Percentiles rank a stretch among this genome's conserved stretches.
phyloP scores from a whole-genome alignment of 345 rosid species.

The Pistacia vera region DNA sequence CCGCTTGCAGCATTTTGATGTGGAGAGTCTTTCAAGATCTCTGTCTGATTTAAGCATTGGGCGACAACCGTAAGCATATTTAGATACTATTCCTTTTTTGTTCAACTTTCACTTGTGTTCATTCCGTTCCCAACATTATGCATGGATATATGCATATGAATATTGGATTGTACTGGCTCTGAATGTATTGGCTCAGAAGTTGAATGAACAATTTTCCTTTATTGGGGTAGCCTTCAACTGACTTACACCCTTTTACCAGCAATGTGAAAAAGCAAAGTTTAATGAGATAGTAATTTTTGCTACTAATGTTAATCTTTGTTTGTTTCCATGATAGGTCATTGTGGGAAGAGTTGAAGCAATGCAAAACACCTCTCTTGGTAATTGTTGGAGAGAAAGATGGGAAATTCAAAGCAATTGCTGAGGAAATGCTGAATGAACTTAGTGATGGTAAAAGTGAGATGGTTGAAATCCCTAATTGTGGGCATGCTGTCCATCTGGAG shows the following conservation, averaged over 20 bases:
- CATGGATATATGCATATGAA: not conserved
- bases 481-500: constrained; percentile 94
- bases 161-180: not conserved
- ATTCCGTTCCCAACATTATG: not conserved
- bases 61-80: constrained; percentile 75
- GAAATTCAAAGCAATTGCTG: constrained; percentile 70
- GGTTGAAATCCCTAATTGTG: constrained; percentile 59
- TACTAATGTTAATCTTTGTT: not conserved
- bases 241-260: not conserved
- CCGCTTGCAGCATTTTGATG: constrained; percentile 60
- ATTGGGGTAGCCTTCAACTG: not conserved
- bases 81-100: not conserved
- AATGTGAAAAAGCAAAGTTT: not conserved
- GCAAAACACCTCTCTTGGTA: constrained; percentile 54
- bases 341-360: constrained; percentile 80
- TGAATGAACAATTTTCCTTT: too few relatives aligned
- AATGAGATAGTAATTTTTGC: not conserved
- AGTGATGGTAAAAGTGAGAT: constrained; percentile 25
- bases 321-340: constrained; percentile 53
- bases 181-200: not conserved
- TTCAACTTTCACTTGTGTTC: not conserved
- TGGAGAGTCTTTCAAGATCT: constrained; percentile 58
- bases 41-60: constrained; percentile 83
- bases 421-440: constrained; percentile 44
- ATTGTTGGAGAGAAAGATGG: constrained; percentile 68